Base-by-base conservation (phyloP, 2,329 filamentous ascomycete species). In the Aureobasidium pullulans region DNA sequence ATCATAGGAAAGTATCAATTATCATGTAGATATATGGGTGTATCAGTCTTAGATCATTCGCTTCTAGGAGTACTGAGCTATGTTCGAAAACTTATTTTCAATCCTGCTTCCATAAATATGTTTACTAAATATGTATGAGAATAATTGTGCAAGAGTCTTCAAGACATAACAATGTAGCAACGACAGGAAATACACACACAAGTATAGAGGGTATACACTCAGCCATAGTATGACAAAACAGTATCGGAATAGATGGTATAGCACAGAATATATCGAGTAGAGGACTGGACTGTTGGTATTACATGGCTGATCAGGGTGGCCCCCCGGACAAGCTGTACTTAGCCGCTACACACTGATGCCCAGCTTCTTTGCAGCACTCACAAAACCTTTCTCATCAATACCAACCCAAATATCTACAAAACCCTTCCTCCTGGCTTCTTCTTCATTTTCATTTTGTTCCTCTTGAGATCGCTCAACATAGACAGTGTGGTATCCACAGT, bases 391-490 rank as follows among this genome's bases (percentile, higher is more conserved):
- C 49, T 81, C 77, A 10, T 71, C 73, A 61, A 76, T 65, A 11
- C 70, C 71, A 29, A 88, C 64, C 83, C 83, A 87, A 49, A 87
- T 67, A 71, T 90, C 86, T 9, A 89, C 84, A 79, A 83, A 87
- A 1, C 73, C 78, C 60, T 79, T 82, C 19, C 80, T 77, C 56
- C 79, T 77, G 42, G 75, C 75, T 63, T 81, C 74, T 28, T 81
- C 72, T 5, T 82, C 80, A 16, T 65, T 57, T 8, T 67, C 66
- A 82, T 82, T 86, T 6, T 75, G 77, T 72, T 92, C 89, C 72
- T 95, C 89, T 44, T 71, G 65, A 3, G 73, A 70, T 60, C 89
- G 77, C 73, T 89, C 87, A 2, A 94, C 83, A 69, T 91, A 94
- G 2, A 94, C 78, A 0, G 88, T 89, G 65, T 81, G 78, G 62